Conservation (phyloP, 371 early-diverging fungal genomes). For the Umbelopsis sp. region DNA sequence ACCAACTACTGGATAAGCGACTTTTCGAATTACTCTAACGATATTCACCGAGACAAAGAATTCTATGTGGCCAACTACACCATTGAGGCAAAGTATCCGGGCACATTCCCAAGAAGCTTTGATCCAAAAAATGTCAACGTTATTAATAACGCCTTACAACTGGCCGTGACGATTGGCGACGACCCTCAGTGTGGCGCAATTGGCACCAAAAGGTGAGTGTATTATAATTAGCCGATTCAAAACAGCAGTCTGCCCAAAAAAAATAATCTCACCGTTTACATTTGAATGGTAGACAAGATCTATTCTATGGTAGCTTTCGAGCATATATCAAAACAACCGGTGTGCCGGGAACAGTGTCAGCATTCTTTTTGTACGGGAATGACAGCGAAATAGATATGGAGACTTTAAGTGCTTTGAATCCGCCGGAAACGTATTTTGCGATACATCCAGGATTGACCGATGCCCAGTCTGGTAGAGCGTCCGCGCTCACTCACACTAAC, state of each 20-base stretch:
- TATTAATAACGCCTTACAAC: conserved; percentile 17
- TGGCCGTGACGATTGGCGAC: conserved; percentile 21
- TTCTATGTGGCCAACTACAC: conserved; percentile 21
- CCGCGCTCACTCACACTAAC: conserved; percentile 29
- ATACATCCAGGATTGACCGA: conserved; percentile 35
- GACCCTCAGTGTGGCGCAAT: conserved; percentile 25
- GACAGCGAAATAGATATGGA: conserved; percentile 40
- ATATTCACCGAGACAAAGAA: not conserved
- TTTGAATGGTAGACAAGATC: conserved; percentile 20
- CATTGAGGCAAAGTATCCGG: conserved; percentile 27
- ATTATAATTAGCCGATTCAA: too few species aligned
- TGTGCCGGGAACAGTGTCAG: conserved; percentile 32
- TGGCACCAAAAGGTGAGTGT: conserved; percentile 27
- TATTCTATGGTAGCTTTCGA: conserved; percentile 36
- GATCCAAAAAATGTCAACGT: conserved; percentile 22
- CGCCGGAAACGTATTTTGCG: conserved; percentile 37
- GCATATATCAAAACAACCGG: conserved; percentile 26
- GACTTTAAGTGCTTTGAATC: conserved; percentile 27
- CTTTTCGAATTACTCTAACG: not conserved
- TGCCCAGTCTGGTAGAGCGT: conserved; percentile 27
- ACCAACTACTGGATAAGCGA: conserved; percentile 7
- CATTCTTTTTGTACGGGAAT: conserved; percentile 32
- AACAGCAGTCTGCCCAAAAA: not conserved
- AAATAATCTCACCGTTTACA: not conserved
- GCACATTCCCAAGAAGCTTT: conserved; percentile 24